Evolutionary conservation across 139 green algal species (phyloP).

Genomic region (Auxenochlorella protothecoides): DNA sequence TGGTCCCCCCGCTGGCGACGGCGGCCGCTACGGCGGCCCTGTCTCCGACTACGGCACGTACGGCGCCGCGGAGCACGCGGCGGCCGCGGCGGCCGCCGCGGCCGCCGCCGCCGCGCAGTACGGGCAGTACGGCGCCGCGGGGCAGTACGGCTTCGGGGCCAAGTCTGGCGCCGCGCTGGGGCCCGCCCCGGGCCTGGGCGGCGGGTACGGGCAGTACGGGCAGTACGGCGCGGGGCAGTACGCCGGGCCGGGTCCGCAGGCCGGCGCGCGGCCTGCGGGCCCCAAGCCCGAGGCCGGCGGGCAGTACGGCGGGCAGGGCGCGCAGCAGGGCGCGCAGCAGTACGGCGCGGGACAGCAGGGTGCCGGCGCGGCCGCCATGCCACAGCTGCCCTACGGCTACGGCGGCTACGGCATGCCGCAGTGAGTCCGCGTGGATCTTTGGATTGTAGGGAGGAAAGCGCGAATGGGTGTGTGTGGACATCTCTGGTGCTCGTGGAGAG

Average conservation of each 20-base stretch:
- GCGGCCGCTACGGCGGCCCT: background rate
- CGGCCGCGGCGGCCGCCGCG: conserved; percentile 1
- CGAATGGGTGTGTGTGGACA: too few relatives aligned
- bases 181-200: too few relatives aligned
- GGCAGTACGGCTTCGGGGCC: conserved; percentile 1
- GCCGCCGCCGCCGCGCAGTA: conserved; percentile 6
- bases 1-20: background rate
- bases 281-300: conserved; percentile 6
- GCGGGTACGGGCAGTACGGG: too few relatives aligned
- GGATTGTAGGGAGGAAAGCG: too few relatives aligned
- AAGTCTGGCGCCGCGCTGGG: too few relatives aligned
- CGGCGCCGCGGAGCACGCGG: background rate
- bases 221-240: conserved; percentile 2
- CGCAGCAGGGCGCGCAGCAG: background rate
- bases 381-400: conserved; percentile 15
- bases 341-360: background rate
- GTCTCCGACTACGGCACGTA: conserved; percentile 4
- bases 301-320: conserved; percentile 8
- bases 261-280: background rate
- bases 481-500: too few relatives aligned
- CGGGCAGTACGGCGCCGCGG: background rate
- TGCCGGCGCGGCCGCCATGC: conserved; percentile 8
- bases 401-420: conserved; percentile 11
- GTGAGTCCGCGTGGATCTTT: too few relatives aligned
- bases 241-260: conserved; percentile 1